These are phyloP conservation scores for Botrytis byssoidea DNA, from an alignment of 2,329 filamentous ascomycete genomes.

Conservation along the genomic window DNA sequence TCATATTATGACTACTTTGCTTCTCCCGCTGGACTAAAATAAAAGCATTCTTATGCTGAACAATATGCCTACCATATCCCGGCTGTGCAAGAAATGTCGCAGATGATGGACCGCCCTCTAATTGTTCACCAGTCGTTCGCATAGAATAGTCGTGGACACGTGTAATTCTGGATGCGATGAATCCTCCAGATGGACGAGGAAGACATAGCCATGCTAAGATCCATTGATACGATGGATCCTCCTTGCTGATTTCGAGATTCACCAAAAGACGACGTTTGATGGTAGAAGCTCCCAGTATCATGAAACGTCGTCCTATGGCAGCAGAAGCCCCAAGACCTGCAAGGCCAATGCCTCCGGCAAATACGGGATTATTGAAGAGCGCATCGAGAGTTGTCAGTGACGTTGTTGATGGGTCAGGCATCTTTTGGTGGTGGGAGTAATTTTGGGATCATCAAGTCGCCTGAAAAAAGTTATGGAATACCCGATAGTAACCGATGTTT, in stretches of 20 bases:
- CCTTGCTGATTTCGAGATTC: constrained; percentile 91
- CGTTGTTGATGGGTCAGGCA: constrained; percentile 19
- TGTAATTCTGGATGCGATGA: constrained; percentile 54
- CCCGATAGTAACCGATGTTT: constrained; percentile 11
- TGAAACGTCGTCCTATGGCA: constrained; percentile 75
- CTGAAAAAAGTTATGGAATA: neutral
- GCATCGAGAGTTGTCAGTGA: constrained; percentile 51
- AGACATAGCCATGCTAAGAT: constrained; percentile 91
- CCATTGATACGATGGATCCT: constrained; percentile 92
- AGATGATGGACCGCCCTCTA: constrained; percentile 64
- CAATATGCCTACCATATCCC: constrained; percentile 82
- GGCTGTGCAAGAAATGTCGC: constrained; percentile 88
- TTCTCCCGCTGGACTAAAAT: constrained; percentile 85
- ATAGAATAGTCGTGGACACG: constrained; percentile 60
- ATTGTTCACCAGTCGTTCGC: constrained; percentile 58
- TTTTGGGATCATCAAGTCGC: neutral
- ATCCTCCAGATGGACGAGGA: constrained; percentile 58
- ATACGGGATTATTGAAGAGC: constrained; percentile 62
- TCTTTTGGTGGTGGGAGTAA: neutral
- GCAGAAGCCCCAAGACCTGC: constrained; percentile 81
- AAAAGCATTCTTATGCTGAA: constrained; percentile 84
- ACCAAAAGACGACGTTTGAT: constrained; percentile 84
- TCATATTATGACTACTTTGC: constrained; percentile 76
- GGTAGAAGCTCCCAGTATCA: constrained; percentile 69
- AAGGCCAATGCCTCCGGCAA: constrained; percentile 79